phyloP scores from a whole-genome alignment of 306 rosid genomes.

The Dryas drummondii region DNA sequence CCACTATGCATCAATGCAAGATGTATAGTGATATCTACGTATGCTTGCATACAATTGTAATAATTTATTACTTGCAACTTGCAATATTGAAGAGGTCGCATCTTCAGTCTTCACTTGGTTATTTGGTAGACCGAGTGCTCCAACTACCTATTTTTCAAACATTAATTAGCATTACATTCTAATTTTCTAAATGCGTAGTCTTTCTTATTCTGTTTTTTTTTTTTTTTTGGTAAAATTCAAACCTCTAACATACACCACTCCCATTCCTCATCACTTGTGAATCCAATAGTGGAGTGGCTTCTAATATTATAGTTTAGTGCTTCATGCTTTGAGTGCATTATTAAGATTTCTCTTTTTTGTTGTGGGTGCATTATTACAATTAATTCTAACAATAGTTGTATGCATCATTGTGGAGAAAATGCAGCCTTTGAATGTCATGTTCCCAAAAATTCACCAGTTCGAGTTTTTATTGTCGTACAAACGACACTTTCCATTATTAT shows the following conservation, averaged over 20 bases:
- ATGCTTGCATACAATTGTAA: neutral
- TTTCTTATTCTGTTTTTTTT: neutral
- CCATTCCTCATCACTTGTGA: neutral
- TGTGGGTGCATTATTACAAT: neutral
- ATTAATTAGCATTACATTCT: neutral
- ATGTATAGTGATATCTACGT: neutral
- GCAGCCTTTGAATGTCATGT: too few relatives aligned
- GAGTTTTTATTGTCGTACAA: too few relatives aligned
- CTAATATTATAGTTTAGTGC: neutral
- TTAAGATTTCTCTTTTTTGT: too few relatives aligned
- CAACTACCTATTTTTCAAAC: constrained; percentile 10
- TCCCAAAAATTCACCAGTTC: too few relatives aligned
- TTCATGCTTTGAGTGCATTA: neutral
- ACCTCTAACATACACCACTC: neutral
- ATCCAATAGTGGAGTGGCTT: neutral
- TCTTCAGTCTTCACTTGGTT: constrained; percentile 10
- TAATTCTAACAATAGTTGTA: neutral
- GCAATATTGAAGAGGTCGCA: constrained; percentile 5
- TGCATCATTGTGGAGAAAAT: too few relatives aligned
- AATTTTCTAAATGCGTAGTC: neutral
- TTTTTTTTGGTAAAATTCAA: neutral
- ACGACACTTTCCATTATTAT: too few relatives aligned
- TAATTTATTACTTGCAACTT: neutral
- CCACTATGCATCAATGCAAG: neutral
- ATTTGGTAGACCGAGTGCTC: constrained; percentile 1